A percentile compares a stretch with the other conserved stretches of the same genome.
Conservation (phyloP, 345 rosid species). For the Physaria fendleri region DNA sequence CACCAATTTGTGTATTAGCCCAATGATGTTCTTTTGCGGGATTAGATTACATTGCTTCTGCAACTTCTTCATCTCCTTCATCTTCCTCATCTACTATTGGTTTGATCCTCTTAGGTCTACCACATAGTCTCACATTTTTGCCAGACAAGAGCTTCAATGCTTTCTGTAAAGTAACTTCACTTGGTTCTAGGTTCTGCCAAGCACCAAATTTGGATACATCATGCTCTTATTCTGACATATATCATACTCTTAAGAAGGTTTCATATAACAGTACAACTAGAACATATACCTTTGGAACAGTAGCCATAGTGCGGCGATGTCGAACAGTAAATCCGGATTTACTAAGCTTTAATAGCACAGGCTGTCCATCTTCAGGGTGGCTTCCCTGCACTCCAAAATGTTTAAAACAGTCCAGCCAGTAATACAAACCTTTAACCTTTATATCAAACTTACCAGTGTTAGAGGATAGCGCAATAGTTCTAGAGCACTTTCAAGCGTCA, state of each 20-base stretch:
- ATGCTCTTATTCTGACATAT: slow-evolving; percentile 11
- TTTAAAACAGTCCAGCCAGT: slow-evolving; percentile 12
- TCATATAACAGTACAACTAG: neutral
- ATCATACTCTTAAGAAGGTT: neutral
- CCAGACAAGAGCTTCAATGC: slow-evolving; percentile 67
- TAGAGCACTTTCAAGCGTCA: slow-evolving; percentile 73
- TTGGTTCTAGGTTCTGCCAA: slow-evolving; percentile 59
- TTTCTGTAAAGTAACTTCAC: slow-evolving; percentile 58
- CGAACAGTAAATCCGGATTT: slow-evolving; percentile 58
- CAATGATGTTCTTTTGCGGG: too few species aligned
- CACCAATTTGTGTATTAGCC: slow-evolving; percentile 3
- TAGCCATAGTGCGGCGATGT: slow-evolving; percentile 68
- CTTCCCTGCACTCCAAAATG: slow-evolving; percentile 44
- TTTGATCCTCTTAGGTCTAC: slow-evolving; percentile 63
- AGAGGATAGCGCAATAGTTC: slow-evolving; percentile 69
- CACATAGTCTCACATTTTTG: slow-evolving; percentile 44
- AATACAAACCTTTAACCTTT: slow-evolving; percentile 4
- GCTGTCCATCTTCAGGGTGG: slow-evolving; percentile 80
- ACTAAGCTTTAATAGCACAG: slow-evolving; percentile 59
- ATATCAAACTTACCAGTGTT: slow-evolving; percentile 56
- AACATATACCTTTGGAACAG: slow-evolving; percentile 75
- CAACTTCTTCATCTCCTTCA: slow-evolving; percentile 25
- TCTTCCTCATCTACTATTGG: slow-evolving; percentile 26
- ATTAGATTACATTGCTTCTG: slow-evolving; percentile 10
- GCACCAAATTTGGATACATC: too few species aligned